A percentile compares a stretch with the other conserved stretches of the same genome.
Evolutionary conservation across 2,329 filamentous ascomycete genomes (phyloP).

Genomic region (Penicillium sumatraense): DNA sequence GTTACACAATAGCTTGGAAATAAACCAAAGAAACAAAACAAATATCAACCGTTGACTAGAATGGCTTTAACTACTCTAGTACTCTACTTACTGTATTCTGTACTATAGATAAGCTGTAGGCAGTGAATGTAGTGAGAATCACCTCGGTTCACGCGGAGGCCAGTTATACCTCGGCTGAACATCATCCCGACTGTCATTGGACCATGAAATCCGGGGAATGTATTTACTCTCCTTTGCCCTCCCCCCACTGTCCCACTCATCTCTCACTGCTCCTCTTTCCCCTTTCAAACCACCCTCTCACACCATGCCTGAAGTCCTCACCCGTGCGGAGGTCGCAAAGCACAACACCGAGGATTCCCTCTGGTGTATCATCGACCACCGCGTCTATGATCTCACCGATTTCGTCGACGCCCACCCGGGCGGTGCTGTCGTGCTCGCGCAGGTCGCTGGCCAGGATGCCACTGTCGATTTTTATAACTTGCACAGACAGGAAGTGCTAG

Average conservation of each 20-base stretch:
- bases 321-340: conserved; percentile 68
- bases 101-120: not conserved
- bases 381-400: conserved; percentile 84
- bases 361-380: conserved; percentile 85
- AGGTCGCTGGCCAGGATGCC: conserved; percentile 81
- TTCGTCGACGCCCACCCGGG: conserved; percentile 86
- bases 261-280: not conserved
- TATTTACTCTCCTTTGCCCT: not conserved
- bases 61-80: too few species aligned
- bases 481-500: conserved; percentile 85
- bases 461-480: conserved; percentile 89
- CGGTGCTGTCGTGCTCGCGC: conserved; percentile 76
- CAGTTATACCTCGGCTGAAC: conserved; percentile 20
- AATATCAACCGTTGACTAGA: too few species aligned
- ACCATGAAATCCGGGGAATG: conserved; percentile 18
- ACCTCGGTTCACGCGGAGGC: conserved; percentile 11
- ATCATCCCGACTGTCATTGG: conserved; percentile 20
- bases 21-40: too few species aligned
- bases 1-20: too few species aligned
- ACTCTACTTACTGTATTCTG: too few species aligned
- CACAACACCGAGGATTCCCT: conserved; percentile 76
- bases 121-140: too few species aligned
- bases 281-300: not conserved
- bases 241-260: not conserved
- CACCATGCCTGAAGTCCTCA: conserved; percentile 37